These are phyloP conservation scores for Panaeolus cyanescens DNA, from an alignment of 768 basidiomycete genomes.

Conservation along the genomic window DNA sequence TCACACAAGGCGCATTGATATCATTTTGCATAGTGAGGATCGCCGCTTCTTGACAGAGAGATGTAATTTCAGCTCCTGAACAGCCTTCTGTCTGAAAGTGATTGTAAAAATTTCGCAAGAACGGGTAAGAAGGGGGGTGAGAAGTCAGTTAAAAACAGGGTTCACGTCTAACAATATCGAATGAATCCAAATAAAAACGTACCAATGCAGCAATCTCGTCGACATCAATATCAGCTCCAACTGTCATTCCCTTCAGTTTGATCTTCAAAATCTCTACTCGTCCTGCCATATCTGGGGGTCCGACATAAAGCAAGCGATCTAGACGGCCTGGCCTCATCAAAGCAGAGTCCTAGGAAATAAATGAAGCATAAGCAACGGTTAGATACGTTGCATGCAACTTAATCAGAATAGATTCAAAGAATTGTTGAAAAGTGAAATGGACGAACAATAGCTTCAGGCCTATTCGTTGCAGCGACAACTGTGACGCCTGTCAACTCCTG, in stretches of 20 bases:
- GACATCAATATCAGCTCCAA: slow-evolving; percentile 71
- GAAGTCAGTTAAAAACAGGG: neutral
- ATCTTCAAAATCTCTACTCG: slow-evolving; percentile 87
- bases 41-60: slow-evolving; percentile 96
- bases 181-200: slow-evolving; percentile 17
- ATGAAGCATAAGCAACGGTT: neutral
- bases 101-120: neutral
- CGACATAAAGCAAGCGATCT: slow-evolving; percentile 93
- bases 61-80: slow-evolving; percentile 92
- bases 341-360: slow-evolving; percentile 75
- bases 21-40: slow-evolving; percentile 88
- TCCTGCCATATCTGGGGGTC: slow-evolving; percentile 81
- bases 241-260: slow-evolving; percentile 75
- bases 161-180: slow-evolving; percentile 5
- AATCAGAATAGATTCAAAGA: neutral
- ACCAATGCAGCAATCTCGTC: slow-evolving; percentile 72
- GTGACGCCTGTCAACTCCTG: slow-evolving; percentile 96
- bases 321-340: slow-evolving; percentile 93
- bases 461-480: slow-evolving; percentile 92
- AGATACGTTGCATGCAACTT: neutral
- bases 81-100: slow-evolving; percentile 82
- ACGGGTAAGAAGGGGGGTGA: neutral
- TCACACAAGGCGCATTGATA: slow-evolving; percentile 74
- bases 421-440: too few species aligned
- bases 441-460: slow-evolving; percentile 83